Conservation (phyloP, 768 basidiomycete genomes). For the Mycena rosella region DNA sequence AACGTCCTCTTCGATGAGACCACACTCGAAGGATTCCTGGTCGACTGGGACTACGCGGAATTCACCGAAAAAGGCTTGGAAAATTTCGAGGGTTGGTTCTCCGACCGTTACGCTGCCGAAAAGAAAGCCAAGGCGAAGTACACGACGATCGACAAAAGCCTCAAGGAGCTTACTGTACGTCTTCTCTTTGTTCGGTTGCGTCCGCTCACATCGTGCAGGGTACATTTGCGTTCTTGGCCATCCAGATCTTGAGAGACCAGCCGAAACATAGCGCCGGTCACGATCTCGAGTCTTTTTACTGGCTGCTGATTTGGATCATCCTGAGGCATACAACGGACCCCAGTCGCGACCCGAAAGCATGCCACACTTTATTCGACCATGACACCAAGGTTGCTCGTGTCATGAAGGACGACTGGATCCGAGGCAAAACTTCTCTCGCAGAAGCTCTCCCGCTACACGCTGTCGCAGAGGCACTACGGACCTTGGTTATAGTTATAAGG, state of each 20-base stretch:
- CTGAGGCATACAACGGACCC: constrained; percentile 20
- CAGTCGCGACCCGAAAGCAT: too few relatives aligned
- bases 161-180: constrained; percentile 26
- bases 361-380: too few relatives aligned
- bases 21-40: constrained; percentile 10
- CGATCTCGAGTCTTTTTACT: constrained; percentile 23
- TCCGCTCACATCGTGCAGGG: constrained; percentile 1
- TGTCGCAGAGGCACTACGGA: too few relatives aligned
- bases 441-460: too few relatives aligned
- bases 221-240: constrained; percentile 11
- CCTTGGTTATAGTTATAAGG: too few relatives aligned
- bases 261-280: background rate
- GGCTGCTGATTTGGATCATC: constrained; percentile 18
- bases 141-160: constrained; percentile 19
- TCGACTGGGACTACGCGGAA: constrained; percentile 30
- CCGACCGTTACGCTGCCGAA: background rate
- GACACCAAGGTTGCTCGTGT: too few relatives aligned
- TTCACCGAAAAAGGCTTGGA: constrained; percentile 15
- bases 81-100: background rate
- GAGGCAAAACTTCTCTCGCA: too few relatives aligned
- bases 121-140: too few relatives aligned
- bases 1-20: constrained; percentile 22
- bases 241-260: background rate
- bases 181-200: background rate
- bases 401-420: too few relatives aligned